These are phyloP conservation scores for Brassica carinata DNA, from an alignment of 345 rosid species.

Conservation along the genomic window DNA sequence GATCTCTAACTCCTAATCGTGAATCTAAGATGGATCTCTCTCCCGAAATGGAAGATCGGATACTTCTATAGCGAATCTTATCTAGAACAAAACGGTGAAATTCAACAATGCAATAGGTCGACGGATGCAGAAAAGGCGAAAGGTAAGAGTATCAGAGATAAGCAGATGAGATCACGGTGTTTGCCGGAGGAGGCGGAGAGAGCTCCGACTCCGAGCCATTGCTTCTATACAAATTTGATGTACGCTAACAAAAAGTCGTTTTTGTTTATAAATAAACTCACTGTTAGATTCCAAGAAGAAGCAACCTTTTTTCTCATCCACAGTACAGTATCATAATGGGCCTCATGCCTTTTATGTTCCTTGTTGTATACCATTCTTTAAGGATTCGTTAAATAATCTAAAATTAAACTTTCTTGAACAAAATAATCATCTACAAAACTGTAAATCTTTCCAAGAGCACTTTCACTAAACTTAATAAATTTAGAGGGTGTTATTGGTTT, in stretches of 20 bases:
- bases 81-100: not conserved
- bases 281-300: conserved; percentile 42
- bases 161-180: conserved; percentile 6
- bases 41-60: conserved; percentile 26
- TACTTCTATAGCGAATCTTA: conserved; percentile 10
- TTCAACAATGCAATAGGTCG: conserved; percentile 4
- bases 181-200: conserved; percentile 18
- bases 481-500: no score
- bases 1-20: conserved; percentile 22
- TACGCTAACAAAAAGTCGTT: conserved; percentile 31
- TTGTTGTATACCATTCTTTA: not conserved
- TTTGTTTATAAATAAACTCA: conserved; percentile 17
- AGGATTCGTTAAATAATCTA: not conserved
- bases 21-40: conserved; percentile 28
- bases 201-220: conserved; percentile 38
- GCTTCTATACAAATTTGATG: conserved; percentile 37
- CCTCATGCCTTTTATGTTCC: not conserved
- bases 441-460: no score
- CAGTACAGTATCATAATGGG: conserved; percentile 12
- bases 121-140: not conserved
- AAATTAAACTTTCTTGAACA: no score
- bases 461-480: no score
- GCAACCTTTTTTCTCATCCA: conserved; percentile 34
- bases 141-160: conserved; percentile 8
- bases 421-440: no score